Evolutionary conservation across 129 eudicot species (phyloP).

Genomic region (Dittrichia graveolens): DNA sequence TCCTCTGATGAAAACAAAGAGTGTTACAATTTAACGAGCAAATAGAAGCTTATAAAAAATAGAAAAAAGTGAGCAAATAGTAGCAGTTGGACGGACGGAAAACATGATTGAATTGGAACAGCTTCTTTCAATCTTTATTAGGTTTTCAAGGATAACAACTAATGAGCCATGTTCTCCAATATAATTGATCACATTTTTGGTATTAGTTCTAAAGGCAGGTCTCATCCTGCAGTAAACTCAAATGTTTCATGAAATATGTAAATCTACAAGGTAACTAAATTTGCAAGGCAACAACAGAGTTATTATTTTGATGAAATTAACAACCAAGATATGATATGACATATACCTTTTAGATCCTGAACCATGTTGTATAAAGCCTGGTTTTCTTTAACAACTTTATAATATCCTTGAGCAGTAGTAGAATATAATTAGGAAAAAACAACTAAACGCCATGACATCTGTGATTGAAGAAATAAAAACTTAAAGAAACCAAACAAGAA

Average conservation of each 20-base stretch:
- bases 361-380: conserved; percentile 81
- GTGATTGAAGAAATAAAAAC: no score
- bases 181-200: conserved; percentile 58
- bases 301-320: background rate
- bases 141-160: conserved; percentile 66
- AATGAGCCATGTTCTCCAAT: conserved; percentile 85
- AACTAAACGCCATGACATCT: no score
- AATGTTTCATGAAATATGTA: conserved; percentile 63
- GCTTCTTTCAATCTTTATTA: conserved; percentile 62
- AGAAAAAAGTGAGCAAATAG: conserved; percentile 19
- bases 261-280: background rate
- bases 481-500: no score
- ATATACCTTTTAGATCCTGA: conserved; percentile 91
- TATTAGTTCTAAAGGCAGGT: conserved; percentile 50
- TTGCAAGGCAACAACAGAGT: background rate
- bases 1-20: conserved; percentile 54
- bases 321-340: background rate
- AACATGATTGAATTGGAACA: conserved; percentile 70
- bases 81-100: conserved; percentile 75
- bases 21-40: background rate
- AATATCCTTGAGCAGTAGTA: conserved; percentile 78
- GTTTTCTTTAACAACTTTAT: conserved; percentile 86
- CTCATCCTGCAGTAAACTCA: conserved; percentile 88
- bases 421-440: no score
- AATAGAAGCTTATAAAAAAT: background rate